These are phyloP conservation scores for Nannochloris sp. DNA, from an alignment of 139 green algal genomes.

Conservation along the genomic window DNA sequence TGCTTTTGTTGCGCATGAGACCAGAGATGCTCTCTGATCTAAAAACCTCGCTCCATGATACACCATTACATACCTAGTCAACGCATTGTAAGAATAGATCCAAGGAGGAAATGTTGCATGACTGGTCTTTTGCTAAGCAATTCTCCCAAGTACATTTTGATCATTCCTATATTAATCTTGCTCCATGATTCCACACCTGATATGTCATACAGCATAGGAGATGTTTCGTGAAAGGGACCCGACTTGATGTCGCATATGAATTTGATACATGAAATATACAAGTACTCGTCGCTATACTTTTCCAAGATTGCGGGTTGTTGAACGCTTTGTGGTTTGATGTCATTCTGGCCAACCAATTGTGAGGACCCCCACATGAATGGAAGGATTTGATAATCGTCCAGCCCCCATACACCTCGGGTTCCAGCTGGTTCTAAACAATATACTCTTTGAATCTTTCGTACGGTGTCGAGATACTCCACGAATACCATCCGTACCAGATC, in stretches of 20 bases:
- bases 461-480: slow-evolving; percentile 77
- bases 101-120: slow-evolving; percentile 96
- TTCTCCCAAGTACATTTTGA: slow-evolving; percentile 98
- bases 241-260: slow-evolving; percentile 93
- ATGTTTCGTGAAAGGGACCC: slow-evolving; percentile 83
- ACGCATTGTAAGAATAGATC: slow-evolving; percentile 51
- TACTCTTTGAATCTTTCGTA: slow-evolving; percentile 84
- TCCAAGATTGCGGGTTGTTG: slow-evolving; percentile 65
- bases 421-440: slow-evolving; percentile 96
- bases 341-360: slow-evolving; percentile 70
- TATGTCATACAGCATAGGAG: slow-evolving; percentile 93
- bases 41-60: no score
- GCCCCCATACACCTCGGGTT: slow-evolving; percentile 91
- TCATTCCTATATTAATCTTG: slow-evolving; percentile 89
- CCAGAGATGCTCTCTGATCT: no score
- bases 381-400: slow-evolving; percentile 98
- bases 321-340: slow-evolving; percentile 72
- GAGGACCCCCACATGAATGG: slow-evolving; percentile 85
- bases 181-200: slow-evolving; percentile 70
- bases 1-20: no score
- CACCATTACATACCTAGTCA: background rate
- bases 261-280: slow-evolving; percentile 74
- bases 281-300: slow-evolving; percentile 58
- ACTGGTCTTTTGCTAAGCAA: slow-evolving; percentile 94
- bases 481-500: slow-evolving; percentile 42